Evolutionary conservation across 2,329 filamentous ascomycete species (phyloP).

Genomic region (Neofusicoccum ribis): DNA sequence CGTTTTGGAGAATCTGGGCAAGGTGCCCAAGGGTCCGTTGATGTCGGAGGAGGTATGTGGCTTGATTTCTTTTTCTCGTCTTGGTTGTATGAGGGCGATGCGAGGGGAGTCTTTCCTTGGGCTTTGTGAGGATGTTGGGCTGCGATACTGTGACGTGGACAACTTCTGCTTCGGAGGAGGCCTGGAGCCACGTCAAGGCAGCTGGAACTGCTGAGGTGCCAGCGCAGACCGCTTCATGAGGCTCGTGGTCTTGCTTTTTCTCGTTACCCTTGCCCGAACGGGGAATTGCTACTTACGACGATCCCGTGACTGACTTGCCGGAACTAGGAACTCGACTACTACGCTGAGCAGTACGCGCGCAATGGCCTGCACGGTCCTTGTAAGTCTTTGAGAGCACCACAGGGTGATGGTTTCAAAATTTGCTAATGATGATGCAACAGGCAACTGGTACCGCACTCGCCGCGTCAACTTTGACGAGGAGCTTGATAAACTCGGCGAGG

Average conservation of each 20-base stretch:
- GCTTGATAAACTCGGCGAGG: constrained; percentile 37
- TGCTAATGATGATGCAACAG: constrained; percentile 30
- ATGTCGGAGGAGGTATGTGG: constrained; percentile 59
- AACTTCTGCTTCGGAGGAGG: too few relatives aligned
- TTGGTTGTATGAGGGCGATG: too few relatives aligned
- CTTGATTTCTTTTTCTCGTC: background rate
- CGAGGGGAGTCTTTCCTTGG: too few relatives aligned
- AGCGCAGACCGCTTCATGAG: too few relatives aligned
- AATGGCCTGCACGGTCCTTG: constrained; percentile 72
- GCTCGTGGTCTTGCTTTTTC: too few relatives aligned
- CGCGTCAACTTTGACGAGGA: constrained; percentile 79
- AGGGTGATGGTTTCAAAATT: background rate
- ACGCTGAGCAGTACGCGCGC: constrained; percentile 68
- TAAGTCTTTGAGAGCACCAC: background rate
- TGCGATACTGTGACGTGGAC: too few relatives aligned
- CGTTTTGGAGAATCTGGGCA: constrained; percentile 61
- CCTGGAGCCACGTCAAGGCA: too few relatives aligned
- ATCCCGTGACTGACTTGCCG: background rate
- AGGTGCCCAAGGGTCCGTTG: constrained; percentile 58
- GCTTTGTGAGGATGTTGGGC: too few relatives aligned
- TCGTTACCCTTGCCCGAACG: background rate
- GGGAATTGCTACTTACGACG: too few relatives aligned
- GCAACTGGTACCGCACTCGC: constrained; percentile 85
- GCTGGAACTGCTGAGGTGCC: too few relatives aligned
- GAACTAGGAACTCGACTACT: constrained; percentile 68